Conservation (phyloP, 2,329 filamentous ascomycete species). For the Phialophora expanda region DNA sequence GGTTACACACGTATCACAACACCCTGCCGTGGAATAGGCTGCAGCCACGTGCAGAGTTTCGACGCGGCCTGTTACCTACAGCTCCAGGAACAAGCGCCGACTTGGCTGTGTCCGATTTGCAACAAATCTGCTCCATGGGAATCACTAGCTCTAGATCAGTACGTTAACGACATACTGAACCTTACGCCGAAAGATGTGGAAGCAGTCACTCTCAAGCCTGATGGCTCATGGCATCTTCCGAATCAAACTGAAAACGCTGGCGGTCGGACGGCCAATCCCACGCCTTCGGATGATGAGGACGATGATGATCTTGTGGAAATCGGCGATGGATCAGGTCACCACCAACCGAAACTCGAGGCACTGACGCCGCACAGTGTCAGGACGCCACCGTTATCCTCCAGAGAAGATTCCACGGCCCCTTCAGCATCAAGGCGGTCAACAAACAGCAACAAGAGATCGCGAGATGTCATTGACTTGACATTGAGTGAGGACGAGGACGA, state of each 20-base stretch:
- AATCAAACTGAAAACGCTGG: slow-evolving; percentile 22
- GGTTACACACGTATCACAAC: slow-evolving; percentile 81
- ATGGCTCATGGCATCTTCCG: slow-evolving; percentile 70
- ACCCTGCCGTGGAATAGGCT: slow-evolving; percentile 78
- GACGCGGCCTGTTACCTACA: slow-evolving; percentile 91
- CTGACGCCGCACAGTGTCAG: slow-evolving; percentile 46
- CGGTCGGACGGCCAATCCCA: slow-evolving; percentile 49
- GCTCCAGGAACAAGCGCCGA: slow-evolving; percentile 92
- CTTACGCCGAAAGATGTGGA: slow-evolving; percentile 74
- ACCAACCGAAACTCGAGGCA: slow-evolving; percentile 41
- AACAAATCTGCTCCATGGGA: slow-evolving; percentile 82
- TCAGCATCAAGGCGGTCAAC: slow-evolving; percentile 28
- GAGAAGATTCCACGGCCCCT: slow-evolving; percentile 40
- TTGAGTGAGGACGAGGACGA: slow-evolving; percentile 59
- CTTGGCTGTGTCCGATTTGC: slow-evolving; percentile 96
- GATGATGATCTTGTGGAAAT: slow-evolving; percentile 60
- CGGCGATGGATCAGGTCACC: slow-evolving; percentile 42
- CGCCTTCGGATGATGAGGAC: slow-evolving; percentile 46
- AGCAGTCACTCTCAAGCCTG: slow-evolving; percentile 87
- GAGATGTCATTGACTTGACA: slow-evolving; percentile 61
- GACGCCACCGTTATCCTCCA: slow-evolving; percentile 41
- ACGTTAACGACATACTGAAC: slow-evolving; percentile 83
- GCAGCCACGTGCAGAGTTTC: slow-evolving; percentile 92
- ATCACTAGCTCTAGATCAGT: slow-evolving; percentile 84
- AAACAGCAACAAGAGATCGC: slow-evolving; percentile 52